phyloP scores from a whole-genome alignment of 2,329 filamentous ascomycete genomes.

The Verticillium nubilum region DNA sequence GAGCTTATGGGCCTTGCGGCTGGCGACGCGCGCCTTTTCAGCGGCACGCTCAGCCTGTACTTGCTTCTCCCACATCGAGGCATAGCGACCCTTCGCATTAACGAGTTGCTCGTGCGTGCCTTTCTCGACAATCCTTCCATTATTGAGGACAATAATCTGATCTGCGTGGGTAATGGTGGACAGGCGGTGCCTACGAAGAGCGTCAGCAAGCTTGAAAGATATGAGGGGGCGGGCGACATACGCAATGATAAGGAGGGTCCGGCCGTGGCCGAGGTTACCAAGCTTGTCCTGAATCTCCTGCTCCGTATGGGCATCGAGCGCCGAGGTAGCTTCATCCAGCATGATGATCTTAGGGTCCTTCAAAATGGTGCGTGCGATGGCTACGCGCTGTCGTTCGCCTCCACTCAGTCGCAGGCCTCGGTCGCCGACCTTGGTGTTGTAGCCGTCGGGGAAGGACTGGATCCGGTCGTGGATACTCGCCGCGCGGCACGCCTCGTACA shows the following conservation, averaged over 20 bases:
- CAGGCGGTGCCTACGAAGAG: conserved; percentile 59
- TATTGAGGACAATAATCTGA: conserved; percentile 74
- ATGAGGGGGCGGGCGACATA: conserved; percentile 38
- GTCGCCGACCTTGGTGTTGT: conserved; percentile 86
- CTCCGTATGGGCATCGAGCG: conserved; percentile 86
- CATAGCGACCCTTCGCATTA: conserved; percentile 65
- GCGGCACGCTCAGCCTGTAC: conserved; percentile 70
- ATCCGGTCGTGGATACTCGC: conserved; percentile 94
- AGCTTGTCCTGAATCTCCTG: conserved; percentile 89
- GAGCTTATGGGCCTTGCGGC: conserved; percentile 34
- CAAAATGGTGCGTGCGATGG: conserved; percentile 87
- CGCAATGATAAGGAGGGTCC: conserved; percentile 93
- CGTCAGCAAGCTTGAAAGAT: conserved; percentile 17
- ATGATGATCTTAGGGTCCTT: conserved; percentile 91
- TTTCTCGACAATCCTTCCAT: conserved; percentile 70
- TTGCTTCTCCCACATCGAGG: conserved; percentile 86
- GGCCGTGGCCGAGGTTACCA: conserved; percentile 72
- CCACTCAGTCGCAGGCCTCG: conserved; percentile 81
- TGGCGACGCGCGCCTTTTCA: conserved; percentile 46
- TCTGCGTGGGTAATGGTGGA: conserved; percentile 84
- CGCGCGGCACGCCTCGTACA: conserved; percentile 75
- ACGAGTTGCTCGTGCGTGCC: conserved; percentile 77
- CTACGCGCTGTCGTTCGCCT: conserved; percentile 89
- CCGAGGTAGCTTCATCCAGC: conserved; percentile 88
- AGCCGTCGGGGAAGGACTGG: conserved; percentile 79